Evolutionary conservation across 1,284 basidiomycete genomes (phyloP), one percentile per base, ranked within the genome.

Genomic region (Apiotrichum laibachii): DNA sequence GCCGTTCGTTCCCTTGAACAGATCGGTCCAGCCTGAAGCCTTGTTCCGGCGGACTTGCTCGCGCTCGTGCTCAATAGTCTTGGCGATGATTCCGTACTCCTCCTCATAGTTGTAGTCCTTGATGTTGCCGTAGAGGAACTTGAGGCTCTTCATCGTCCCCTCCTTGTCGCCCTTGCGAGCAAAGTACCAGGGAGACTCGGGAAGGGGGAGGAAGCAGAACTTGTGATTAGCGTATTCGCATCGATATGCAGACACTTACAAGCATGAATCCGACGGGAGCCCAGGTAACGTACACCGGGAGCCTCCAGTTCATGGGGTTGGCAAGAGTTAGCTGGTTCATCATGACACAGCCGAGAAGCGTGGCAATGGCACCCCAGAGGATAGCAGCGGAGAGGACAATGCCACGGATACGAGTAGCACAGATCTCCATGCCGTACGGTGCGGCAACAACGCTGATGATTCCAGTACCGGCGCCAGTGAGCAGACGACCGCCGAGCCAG

Each of bases 71-170:
- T 59, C 63, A 44, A 70, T 55, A 11, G 67, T 64, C 37, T 56
- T 39, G 21, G 51, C 33, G 37, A 72, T 65, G 54, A 60, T 69
- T 1, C 39, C 53, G 56, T 68, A 70, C 56, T 72, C 66, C 33
- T 67, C 63, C 22, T 72, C 68, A 34, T 62, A 63, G 55, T 72
- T 60, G 64, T 70, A 72, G 1, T 63, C 65, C 18, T 57, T 46
- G 40, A 70, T 59, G 42, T 61, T 61, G 16, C 67, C 67, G 53
- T 69, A 68, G 11, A 72, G 60, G 21, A 45, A 50, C 12, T 47
- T 47, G 26, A 68, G 48, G 3, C 51, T n/a, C 56, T 65, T 67
- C 33, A 62, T 50, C 11, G 64, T 63, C 13, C 31, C 50, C 35
- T 62, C 65, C 31, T 65, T 57, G 53, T 65, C 55, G 18, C 61